Evolutionary conservation across 345 rosid species (phyloP), one percentile per base, ranked within the genome.

Genomic region (Passiflora organensis): DNA sequence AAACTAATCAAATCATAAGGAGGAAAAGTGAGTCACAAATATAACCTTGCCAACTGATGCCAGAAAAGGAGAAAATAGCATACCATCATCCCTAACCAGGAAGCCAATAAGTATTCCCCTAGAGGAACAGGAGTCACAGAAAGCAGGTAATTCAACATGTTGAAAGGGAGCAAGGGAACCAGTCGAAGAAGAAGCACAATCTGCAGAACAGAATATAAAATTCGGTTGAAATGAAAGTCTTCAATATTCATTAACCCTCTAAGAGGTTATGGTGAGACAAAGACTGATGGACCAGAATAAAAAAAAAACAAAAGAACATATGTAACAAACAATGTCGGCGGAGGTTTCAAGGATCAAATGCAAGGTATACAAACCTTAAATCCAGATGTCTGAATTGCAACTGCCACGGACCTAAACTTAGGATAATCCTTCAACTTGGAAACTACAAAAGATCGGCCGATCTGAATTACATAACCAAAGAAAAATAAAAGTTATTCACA

Each of bases 71-170:
- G 48, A 20, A 16, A 16, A 32, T 56, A 36, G 63, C 60, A 28
- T 84, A 93, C 97, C 99, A 89, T 83, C 99, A 93, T 93, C 69
- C 99, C 99, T 67, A 93, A 51, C 99, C 99, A 93, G 59, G 99
- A 86, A 55, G 95, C 94, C 75, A 93, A 87, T 79, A 85, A 77
- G 78, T 93, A 93, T 58, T 81, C 82, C 16, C 78, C 86, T 20
- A 86, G 21, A n/a, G 86, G 56, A 53, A 89, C 86, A 28, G 99
- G 95, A 32, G 99, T 93, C 48, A 93, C 89, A 11, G 99, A 93
- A 52, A 93, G 76, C 48, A 93, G 87, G 84, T 93, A 93, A 76
- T 93, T 93, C 82, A 93, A 71, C 82, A 93, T 78, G 78, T 76
- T 89, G 69, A 93, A 93, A 2, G 99, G 99, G 50, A 93, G 86